Base-by-base conservation (phyloP, 768 basidiomycete genomes). In the Coprinellus aureogranulatus region DNA sequence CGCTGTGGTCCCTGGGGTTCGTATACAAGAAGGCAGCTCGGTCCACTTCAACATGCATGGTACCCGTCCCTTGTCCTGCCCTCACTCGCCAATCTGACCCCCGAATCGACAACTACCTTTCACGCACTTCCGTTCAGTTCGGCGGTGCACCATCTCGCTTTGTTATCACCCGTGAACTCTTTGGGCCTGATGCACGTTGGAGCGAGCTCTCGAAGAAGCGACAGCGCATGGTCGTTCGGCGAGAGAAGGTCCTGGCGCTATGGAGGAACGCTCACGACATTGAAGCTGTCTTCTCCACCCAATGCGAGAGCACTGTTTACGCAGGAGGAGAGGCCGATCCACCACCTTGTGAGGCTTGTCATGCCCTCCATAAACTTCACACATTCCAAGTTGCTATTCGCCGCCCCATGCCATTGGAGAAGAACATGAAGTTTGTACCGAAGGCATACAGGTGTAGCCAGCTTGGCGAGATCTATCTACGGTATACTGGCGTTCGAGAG, bases 351-450 rank as follows among this genome's bases (percentile, higher is more conserved):
- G 34, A 40, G 1, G 47, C 16, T 26, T 63, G 64, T 28, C 14
- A 10, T 1, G 27, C 11, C 1, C 53, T 65, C 0, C 25, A 42
- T 2, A 40, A 55, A 18, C 8, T 47, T 11, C 63, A 62, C 28
- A 54, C 50, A 0, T 66, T 66, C 45, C 59, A 60, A 16, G 53
- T 54, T n/a, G 59, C 51, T 1, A 18, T 66, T 14, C 53, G 53
- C 18, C 55, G 58, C 2, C 45, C 20, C 4, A 51, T 61, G 34
- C 61, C 63, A 0, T 37, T 44, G 4, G 65, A 66, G 30, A 30
- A 11, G 1, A 53, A 61, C 2, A 58, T 62, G 60, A 65, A 64
- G 51, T 62, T 39, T 54, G 59, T 62, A 5, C 62, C 62, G 1
- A 60, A 56, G 44, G 26, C 37, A 18, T 54, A 55, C 39, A 58